Conservation (phyloP, 2,329 filamentous ascomycete species). For the Colletotrichum sp. region DNA sequence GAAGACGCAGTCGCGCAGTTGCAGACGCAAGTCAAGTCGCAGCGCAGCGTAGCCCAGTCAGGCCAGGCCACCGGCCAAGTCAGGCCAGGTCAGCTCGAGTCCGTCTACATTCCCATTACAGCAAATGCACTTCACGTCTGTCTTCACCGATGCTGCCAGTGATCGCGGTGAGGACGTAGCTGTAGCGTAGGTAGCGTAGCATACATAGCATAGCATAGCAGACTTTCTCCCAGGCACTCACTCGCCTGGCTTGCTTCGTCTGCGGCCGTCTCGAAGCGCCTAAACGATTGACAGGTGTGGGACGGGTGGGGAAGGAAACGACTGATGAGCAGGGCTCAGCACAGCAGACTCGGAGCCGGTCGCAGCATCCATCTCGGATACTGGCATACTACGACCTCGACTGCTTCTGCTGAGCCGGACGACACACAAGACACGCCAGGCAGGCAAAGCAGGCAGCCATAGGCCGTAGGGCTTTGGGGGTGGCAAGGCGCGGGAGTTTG, state of each 20-base stretch:
- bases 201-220: not conserved
- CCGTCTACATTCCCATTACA: not conserved
- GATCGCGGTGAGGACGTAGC: not conserved
- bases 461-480: not conserved
- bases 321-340: conserved; percentile 10
- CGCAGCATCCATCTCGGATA: not conserved
- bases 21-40: not conserved
- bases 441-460: not conserved
- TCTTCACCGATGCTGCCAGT: not conserved
- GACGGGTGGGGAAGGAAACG: not conserved
- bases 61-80: not conserved
- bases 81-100: not conserved
- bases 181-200: not conserved
- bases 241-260: not conserved
- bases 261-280: conserved; percentile 6
- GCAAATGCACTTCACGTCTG: not conserved
- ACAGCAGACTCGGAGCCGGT: not conserved
- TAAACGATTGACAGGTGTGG: conserved; percentile 13
- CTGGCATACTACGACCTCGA: not conserved
- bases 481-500: conserved; percentile 5
- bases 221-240: not conserved
- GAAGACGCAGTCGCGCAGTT: not conserved
- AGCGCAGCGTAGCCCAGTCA: not conserved
- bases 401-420: not conserved
- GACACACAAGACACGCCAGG: not conserved